Base-by-base conservation (phyloP, 257 asterid genomes). In the Paraleonurus japonicus region DNA sequence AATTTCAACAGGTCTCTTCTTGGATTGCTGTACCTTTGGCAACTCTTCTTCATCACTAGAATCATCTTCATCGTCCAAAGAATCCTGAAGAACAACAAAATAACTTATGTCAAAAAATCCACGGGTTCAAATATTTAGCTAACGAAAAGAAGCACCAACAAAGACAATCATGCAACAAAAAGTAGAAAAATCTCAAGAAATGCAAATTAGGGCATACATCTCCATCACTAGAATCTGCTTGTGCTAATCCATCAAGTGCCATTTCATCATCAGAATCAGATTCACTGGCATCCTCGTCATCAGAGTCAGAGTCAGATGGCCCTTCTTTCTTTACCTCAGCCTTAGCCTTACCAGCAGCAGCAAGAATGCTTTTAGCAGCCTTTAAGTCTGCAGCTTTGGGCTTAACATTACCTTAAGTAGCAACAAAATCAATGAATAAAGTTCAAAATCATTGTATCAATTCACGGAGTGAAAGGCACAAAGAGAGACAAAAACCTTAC, bases 1-100 rank as follows among this genome's bases (percentile, higher is more conserved):
- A 69, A 85, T 3, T 65, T 66, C 73, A 64, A 88, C 78, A 23
- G 81, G 77, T 53, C 92, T 83, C 69, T 90, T 90, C 86, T 83
- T 88, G 26, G 76, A 26, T n/a, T 61, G 69, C n/a, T 26, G 41
- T 57, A 77, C 88, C 87, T 78, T 82, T 3, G 83, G 83, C 8
- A 55, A 17, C 54, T 81, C 85, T 30, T 87, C 85, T 59, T 86
- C 89, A 15, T 81, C 90, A 28, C 77, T 78, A 3, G 83, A 79
- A 57, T 27, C 83, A 2, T 65, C 82, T 6, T 26, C 59, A 16
- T 63, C 76, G 2, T 69, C 80, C 2, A 60, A 83, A 60, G 79
- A 81, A 66, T 61, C 88, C 82, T 79, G 64, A 55, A 70, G n/a
- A 23, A 6, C 2, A 10, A 22, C 77, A 7, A 19, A 4, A 1